A percentile compares a stretch with the other conserved stretches of the same genome.
phyloP scores from a whole-genome alignment of 2,329 filamentous ascomycete genomes.

The Thermoascus crustaceus region DNA sequence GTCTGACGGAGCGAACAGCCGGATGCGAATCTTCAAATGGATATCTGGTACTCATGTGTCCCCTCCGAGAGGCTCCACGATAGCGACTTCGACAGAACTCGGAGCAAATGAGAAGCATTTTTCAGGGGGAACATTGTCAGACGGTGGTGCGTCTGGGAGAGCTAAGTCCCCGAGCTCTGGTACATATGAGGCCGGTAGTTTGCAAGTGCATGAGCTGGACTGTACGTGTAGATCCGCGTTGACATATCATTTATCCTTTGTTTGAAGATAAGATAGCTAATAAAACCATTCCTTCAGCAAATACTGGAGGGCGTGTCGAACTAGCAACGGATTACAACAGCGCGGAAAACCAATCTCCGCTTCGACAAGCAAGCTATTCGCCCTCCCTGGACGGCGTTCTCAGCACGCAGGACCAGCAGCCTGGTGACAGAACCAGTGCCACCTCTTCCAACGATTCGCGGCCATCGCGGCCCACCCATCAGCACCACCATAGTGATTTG shows the following conservation, averaged over 20 bases:
- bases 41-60: not conserved
- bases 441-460: too few relatives aligned
- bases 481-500: not conserved
- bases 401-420: too few relatives aligned
- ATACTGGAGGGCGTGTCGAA: not conserved
- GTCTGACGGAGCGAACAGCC: not conserved
- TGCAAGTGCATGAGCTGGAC: too few relatives aligned
- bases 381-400: not conserved
- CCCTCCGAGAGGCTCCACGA: not conserved
- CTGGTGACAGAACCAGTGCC: too few relatives aligned
- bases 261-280: too few relatives aligned
- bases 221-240: too few relatives aligned
- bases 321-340: not conserved
- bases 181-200: too few relatives aligned
- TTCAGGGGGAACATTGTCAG: not conserved
- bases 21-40: not conserved
- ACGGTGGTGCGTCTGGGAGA: not conserved
- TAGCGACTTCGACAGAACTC: not conserved
- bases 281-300: too few relatives aligned
- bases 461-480: too few relatives aligned
- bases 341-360: not conserved
- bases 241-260: too few relatives aligned
- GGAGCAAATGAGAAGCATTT: not conserved
- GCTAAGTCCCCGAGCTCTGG: too few relatives aligned
- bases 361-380: not conserved